A percentile compares a stretch with the other conserved stretches of the same genome.
phyloP scores from a whole-genome alignment of 2,329 filamentous ascomycete genomes.

The Neocatenulostroma microsporum region DNA sequence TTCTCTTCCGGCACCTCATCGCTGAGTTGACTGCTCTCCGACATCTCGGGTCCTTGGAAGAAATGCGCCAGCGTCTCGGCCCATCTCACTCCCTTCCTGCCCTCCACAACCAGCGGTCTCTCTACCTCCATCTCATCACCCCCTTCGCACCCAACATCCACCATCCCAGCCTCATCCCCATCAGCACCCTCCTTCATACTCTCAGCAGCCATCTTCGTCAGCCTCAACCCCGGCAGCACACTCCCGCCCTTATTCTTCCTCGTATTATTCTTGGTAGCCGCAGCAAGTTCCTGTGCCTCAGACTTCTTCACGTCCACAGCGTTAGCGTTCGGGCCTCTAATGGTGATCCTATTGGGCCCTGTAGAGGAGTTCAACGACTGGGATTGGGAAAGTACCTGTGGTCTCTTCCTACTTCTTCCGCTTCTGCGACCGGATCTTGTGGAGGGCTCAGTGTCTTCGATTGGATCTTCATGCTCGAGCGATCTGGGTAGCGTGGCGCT shows the following conservation, averaged over 20 bases:
- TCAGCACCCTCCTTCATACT: neutral
- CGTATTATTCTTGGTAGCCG: slow-evolving; percentile 42
- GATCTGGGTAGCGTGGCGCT: no score
- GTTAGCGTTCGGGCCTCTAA: slow-evolving; percentile 36
- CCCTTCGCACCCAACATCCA: slow-evolving; percentile 9
- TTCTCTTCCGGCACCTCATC: slow-evolving; percentile 16
- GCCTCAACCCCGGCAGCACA: slow-evolving; percentile 35
- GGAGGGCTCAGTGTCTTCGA: neutral
- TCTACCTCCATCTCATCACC: slow-evolving; percentile 15
- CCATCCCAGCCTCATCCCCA: slow-evolving; percentile 7
- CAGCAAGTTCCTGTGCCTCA: slow-evolving; percentile 42
- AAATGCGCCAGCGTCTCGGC: slow-evolving; percentile 41
- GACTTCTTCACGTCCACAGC: slow-evolving; percentile 40
- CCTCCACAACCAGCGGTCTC: no score
- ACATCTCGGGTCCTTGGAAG: slow-evolving; percentile 27
- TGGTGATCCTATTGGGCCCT: slow-evolving; percentile 36
- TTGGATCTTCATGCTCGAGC: slow-evolving; percentile 2
- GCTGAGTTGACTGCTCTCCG: slow-evolving; percentile 15
- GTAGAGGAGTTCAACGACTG: slow-evolving; percentile 14
- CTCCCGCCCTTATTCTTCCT: slow-evolving; percentile 44
- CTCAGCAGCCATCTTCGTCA: slow-evolving; percentile 33
- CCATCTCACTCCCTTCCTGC: no score
- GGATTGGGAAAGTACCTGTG: slow-evolving; percentile 18
- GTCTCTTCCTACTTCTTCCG: slow-evolving; percentile 16
- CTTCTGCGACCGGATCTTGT: slow-evolving; percentile 6